phyloP scores from a whole-genome alignment of 2,329 filamentous ascomycete genomes.

The Penicillium decumbens region DNA sequence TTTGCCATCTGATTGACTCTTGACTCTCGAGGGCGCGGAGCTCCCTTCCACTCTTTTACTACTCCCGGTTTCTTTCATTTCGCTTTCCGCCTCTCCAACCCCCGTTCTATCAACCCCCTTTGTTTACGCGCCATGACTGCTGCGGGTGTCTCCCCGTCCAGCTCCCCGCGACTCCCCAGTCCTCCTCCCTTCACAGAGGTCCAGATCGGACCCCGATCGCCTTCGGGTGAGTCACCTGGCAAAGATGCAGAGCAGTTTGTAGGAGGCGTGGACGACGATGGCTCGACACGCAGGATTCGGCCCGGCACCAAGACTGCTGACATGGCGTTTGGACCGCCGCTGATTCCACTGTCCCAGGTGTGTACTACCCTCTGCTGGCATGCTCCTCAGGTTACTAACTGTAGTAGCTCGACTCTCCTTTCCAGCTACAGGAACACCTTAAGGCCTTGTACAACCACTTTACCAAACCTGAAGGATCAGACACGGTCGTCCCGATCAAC shows the following conservation, averaged over 20 bases:
- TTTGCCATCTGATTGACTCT: conserved; percentile 12
- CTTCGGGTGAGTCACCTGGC: conserved; percentile 58
- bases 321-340: conserved; percentile 86
- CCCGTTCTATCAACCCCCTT: not conserved
- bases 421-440: conserved; percentile 94
- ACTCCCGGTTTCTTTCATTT: conserved; percentile 13
- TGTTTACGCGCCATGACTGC: conserved; percentile 40
- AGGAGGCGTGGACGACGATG: conserved; percentile 62
- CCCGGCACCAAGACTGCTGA: conserved; percentile 87
- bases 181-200: conserved; percentile 93
- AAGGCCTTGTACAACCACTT: conserved; percentile 83
- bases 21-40: conserved; percentile 12
- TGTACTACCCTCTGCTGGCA: conserved; percentile 26
- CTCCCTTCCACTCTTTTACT: conserved; percentile 18
- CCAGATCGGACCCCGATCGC: conserved; percentile 77
- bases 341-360: conserved; percentile 81
- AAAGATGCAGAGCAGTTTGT: conserved; percentile 52
- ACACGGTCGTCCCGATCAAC: conserved; percentile 66
- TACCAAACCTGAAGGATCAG: conserved; percentile 57
- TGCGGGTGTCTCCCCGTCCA: conserved; percentile 53
- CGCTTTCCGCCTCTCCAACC: conserved; percentile 8
- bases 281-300: conserved; percentile 77
- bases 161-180: conserved; percentile 87
- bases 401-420: conserved; percentile 83
- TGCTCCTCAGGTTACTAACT: conserved; percentile 4